These are phyloP conservation scores for Mycena belliarum DNA, from an alignment of 768 basidiomycete genomes.

Conservation along the genomic window DNA sequence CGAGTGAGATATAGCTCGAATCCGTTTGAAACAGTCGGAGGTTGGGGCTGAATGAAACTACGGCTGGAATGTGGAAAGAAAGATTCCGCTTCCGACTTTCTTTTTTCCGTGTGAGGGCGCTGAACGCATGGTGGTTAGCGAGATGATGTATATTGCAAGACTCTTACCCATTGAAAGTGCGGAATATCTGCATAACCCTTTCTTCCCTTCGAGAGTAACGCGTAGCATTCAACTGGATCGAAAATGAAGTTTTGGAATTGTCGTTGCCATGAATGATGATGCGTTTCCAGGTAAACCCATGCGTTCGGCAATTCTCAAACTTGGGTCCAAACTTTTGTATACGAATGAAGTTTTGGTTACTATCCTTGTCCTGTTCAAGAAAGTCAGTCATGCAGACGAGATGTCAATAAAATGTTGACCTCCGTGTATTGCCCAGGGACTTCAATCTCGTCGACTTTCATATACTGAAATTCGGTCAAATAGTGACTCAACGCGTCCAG, in stretches of 20 bases:
- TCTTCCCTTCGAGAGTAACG: constrained; percentile 91
- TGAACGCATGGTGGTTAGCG: constrained; percentile 30
- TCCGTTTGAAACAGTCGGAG: constrained; percentile 90
- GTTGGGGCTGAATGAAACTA: constrained; percentile 79
- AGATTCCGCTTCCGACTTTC: constrained; percentile 92
- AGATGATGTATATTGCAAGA: background rate
- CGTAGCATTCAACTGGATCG: constrained; percentile 85
- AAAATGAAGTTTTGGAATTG: constrained; percentile 86
- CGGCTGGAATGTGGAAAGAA: constrained; percentile 86
- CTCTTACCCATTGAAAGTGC: constrained; percentile 89
- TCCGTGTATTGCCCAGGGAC: constrained; percentile 99
- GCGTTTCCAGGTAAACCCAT: constrained; percentile 85
- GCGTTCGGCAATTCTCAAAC: constrained; percentile 86
- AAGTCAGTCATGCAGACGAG: constrained; percentile 1
- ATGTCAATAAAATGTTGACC: constrained; percentile 40
- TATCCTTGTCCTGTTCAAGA: constrained; percentile 82
- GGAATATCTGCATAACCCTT: constrained; percentile 85
- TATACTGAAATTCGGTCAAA: constrained; percentile 96
- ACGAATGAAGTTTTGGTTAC: constrained; percentile 84
- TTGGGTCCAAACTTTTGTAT: constrained; percentile 90
- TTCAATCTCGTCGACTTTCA: constrained; percentile 96
- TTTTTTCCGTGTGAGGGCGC: constrained; percentile 83
- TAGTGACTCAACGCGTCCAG: constrained; percentile 89
- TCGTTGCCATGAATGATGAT: constrained; percentile 91
- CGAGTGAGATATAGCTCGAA: constrained; percentile 85